Base-by-base conservation (phyloP, 2,329 filamentous ascomycete genomes). In the Capronia coronata region DNA sequence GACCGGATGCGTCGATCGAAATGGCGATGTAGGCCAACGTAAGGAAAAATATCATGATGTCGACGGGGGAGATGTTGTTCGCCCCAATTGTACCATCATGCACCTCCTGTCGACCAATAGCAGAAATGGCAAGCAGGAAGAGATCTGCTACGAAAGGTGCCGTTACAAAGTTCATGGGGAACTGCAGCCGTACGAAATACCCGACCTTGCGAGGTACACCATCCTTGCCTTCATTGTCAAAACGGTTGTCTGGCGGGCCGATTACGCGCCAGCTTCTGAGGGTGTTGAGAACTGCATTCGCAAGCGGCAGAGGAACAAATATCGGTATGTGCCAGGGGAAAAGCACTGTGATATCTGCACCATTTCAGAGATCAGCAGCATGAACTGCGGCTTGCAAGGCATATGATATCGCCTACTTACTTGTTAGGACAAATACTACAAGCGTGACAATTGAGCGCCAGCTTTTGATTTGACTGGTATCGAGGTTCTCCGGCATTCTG, bases 21-120 rank as follows among this genome's bases (percentile, higher is more conserved):
- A 88, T 86, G 40, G 84, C 84, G 51, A 87, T 86, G 59, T 87
- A 88, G 2, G 84, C 84, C 37, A 86, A 64, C 0, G 82, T 84
- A 37, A 87, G 71, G 67, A 88, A 87, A 67, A 87, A 87, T 13
- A 74, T 68, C 81, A 87, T 86, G 53, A 87, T 86, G 52, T 87
- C 83, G 57, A 85, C 75, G 0, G 84, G 84, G 1, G 72, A 72
- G 57, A 88, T 87, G 60, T 80, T 71, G 59, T 84, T 69, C 1
- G 80, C 72, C 0, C 83, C 83, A 6, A 84, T 65, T 0, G 80
- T 86, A 1, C 84, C 84, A 59, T 79, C 83, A n/a, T 76, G 71
- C 0, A 87, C 82, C 65, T 87, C 84, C 48, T 75, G 57, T 18
- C 75, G 68, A 1, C 82, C 82, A 60, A 87, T 87, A 4, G 83